Evolutionary conservation across 495 filamentous ascomycete species (phyloP), one percentile per base, ranked within the genome.

Genomic region (Apiosordaria backusii): DNA sequence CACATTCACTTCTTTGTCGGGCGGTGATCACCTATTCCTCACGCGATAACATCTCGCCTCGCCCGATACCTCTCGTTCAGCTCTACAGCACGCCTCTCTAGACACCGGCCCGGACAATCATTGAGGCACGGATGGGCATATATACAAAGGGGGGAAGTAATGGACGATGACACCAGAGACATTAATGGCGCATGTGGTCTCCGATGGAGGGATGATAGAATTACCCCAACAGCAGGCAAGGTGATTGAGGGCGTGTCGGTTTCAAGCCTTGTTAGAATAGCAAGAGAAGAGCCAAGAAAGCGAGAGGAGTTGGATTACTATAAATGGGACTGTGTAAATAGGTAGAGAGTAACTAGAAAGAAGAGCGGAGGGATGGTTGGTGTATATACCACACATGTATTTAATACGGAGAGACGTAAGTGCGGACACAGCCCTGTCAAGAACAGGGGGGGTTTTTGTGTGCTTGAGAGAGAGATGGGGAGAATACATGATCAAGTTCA

Each of bases 401-500:
- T 45, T 45, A 45, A 18, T 45, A 45, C 0, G 35, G 35, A 13
- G 35, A 13, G 35, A 13, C 9, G 16, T 7, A 13, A 45, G 35
- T 45, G 35, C 35, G 16, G 35, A 13, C 35, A 45, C 9, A 45
- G 10, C n/a, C 10, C 0, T 45, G 6, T 55, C n/a, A 21, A 55
- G n/a, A 55, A 3, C n/a, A 18, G 27, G 27, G 27, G 27, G 35
- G n/a, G n/a, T n/a, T n/a, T n/a, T 45, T 45, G 35, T 45, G 35
- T 55, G n/a, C n/a, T n/a, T n/a, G n/a, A n/a, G 53, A 55, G n/a
- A n/a, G 9, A 24, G 22, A 13, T 19, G 4, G 53, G 22, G 18
- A 24, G 53, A 55, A 55, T 21, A 55, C 0, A 23, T 29, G 27
- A 58, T 54, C 57, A 64, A 40, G n/a, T 26, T 23, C 58, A 57